phyloP scores from a whole-genome alignment of 805 yeast genomes.

The Yarrowia sp. region DNA sequence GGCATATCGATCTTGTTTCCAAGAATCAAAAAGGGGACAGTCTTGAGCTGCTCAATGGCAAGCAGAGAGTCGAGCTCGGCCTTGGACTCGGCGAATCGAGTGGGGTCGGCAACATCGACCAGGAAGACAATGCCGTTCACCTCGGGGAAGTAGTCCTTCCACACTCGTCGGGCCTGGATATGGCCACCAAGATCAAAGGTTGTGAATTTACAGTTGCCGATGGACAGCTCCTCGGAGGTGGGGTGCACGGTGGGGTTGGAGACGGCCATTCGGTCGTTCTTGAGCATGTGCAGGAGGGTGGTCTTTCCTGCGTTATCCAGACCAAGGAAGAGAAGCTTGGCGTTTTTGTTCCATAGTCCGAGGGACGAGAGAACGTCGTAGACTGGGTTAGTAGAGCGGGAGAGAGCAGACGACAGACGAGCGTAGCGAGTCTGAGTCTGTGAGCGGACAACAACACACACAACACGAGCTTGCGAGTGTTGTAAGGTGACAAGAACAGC shows the following conservation, averaged over 20 bases:
- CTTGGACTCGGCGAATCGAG: conserved; percentile 90
- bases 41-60: conserved; percentile 83
- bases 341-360: conserved; percentile 91
- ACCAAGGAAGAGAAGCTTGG: conserved; percentile 92
- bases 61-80: conserved; percentile 92
- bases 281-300: conserved; percentile 77
- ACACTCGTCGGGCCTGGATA: conserved; percentile 96
- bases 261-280: conserved; percentile 95
- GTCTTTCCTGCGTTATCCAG: conserved; percentile 98
- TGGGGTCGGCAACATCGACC: conserved; percentile 96
- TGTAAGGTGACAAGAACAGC: too few species aligned
- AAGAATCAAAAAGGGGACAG: conserved; percentile 87
- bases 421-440: neutral
- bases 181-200: conserved; percentile 99
- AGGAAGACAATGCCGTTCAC: conserved; percentile 95
- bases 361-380: conserved; percentile 75
- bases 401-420: neutral
- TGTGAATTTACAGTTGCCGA: conserved; percentile 94
- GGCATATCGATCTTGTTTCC: conserved; percentile 97
- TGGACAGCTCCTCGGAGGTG: conserved; percentile 93
- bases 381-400: conserved; percentile 44
- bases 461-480: neutral
- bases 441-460: neutral
- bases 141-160: conserved; percentile 99
- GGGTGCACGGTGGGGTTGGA: conserved; percentile 98